A percentile compares a stretch with the other conserved stretches of the same genome.
Evolutionary conservation across 768 basidiomycete genomes (phyloP).

Genomic region (Megacollybia marginata): DNA sequence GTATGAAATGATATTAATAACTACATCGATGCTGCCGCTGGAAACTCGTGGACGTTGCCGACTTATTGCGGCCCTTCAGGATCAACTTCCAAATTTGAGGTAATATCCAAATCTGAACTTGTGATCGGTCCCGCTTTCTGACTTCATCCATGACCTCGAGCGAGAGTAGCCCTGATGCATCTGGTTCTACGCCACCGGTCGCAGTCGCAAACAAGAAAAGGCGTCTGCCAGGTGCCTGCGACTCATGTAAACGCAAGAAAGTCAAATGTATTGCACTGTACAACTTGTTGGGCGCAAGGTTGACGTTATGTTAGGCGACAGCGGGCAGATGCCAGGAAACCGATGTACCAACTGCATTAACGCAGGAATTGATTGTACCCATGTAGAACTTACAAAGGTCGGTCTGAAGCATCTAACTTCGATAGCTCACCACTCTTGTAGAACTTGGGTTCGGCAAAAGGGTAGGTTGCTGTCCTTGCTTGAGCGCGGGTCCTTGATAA

Average conservation of each 20-base stretch:
- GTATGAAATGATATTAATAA: background rate
- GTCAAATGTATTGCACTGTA: constrained; percentile 54
- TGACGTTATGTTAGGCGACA: constrained; percentile 42
- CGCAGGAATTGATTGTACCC: constrained; percentile 55
- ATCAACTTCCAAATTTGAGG: background rate
- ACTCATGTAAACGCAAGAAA: constrained; percentile 27
- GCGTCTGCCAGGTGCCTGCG: background rate
- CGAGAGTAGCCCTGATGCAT: background rate
- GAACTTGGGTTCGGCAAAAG: constrained; percentile 58
- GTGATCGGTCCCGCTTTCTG: no score
- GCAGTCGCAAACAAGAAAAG: no score
- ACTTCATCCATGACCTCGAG: background rate
- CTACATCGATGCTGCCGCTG: background rate
- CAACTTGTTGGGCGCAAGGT: constrained; percentile 2
- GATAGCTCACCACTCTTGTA: constrained; percentile 9
- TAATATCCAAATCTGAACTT: no score
- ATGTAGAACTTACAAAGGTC: constrained; percentile 64
- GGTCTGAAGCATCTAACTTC: constrained; percentile 12
- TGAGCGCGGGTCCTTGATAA: background rate
- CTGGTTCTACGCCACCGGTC: background rate
- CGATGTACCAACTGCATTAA: constrained; percentile 58
- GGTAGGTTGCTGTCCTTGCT: constrained; percentile 26
- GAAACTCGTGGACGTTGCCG: background rate
- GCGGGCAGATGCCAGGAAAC: constrained; percentile 56
- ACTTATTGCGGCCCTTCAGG: background rate